Evolutionary conservation across 768 basidiomycete genomes (phyloP).

Genomic region (Xerocomellus intermedius): DNA sequence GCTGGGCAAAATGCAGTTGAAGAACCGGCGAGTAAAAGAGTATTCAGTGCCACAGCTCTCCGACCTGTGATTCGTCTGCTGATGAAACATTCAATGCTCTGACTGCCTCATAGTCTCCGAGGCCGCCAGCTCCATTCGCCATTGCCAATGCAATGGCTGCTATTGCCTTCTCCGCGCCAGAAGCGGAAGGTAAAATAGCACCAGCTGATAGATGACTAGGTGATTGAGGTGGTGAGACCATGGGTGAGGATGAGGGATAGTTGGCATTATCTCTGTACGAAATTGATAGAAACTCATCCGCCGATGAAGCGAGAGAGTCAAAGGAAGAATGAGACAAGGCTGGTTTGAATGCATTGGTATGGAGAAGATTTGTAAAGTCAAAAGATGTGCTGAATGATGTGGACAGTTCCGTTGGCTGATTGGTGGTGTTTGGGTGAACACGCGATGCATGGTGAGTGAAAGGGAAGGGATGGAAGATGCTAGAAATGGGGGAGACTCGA

Average conservation of each 20-base stretch:
- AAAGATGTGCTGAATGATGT: conserved; percentile 28
- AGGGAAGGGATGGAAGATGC: conserved; percentile 18
- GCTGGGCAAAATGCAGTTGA: conserved; percentile 2
- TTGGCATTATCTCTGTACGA: conserved; percentile 2
- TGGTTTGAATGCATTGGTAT: conserved; percentile 29
- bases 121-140: conserved; percentile 61
- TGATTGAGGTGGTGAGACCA: conserved; percentile 14
- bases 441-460: conserved; percentile 12
- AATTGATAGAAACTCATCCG: conserved; percentile 5
- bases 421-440: conserved; percentile 11
- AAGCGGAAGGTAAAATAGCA: conserved; percentile 30
- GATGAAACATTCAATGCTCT: conserved; percentile 36
- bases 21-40: background rate
- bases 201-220: conserved; percentile 5
- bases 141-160: conserved; percentile 58
- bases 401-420: conserved; percentile 13
- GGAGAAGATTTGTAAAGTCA: conserved; percentile 20
- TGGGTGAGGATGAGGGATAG: conserved; percentile 8
- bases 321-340: conserved; percentile 19
- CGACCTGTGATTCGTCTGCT: conserved; percentile 46
- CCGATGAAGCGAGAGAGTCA: conserved; percentile 11
- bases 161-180: conserved; percentile 57
- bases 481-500: conserved; percentile 24
- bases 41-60: conserved; percentile 57
- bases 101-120: conserved; percentile 55